A percentile compares a stretch with the other conserved stretches of the same genome.
phyloP scores from a whole-genome alignment of 2,329 filamentous ascomycete genomes.

The Chaetomiaceae sp. region DNA sequence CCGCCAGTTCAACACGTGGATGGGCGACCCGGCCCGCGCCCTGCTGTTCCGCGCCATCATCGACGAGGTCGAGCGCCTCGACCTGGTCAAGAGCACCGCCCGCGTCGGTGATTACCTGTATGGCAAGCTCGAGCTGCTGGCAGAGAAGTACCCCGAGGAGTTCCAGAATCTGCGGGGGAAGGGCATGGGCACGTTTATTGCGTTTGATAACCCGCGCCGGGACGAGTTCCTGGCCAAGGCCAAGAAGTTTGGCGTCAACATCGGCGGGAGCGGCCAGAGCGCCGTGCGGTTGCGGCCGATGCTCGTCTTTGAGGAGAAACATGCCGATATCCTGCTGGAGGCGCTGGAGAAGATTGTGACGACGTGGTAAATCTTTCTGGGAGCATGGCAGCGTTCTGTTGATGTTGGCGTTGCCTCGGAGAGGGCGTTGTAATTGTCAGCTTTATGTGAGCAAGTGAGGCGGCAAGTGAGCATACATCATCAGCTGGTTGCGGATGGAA shows the following conservation, averaged over 20 bases:
- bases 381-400: background rate
- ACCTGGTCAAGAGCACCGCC: constrained; percentile 75
- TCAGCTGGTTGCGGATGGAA: no score
- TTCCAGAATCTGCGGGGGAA: constrained; percentile 82
- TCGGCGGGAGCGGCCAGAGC: constrained; percentile 70
- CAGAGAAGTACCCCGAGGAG: constrained; percentile 65
- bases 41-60: constrained; percentile 83
- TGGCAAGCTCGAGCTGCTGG: constrained; percentile 59
- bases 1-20: constrained; percentile 97
- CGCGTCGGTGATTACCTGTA: constrained; percentile 74
- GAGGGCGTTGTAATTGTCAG: no score
- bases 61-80: constrained; percentile 67
- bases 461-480: no score
- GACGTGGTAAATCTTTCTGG: background rate
- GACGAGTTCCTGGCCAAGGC: constrained; percentile 74
- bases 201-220: constrained; percentile 76
- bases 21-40: constrained; percentile 82
- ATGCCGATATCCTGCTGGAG: constrained; percentile 79
- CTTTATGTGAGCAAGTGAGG: no score
- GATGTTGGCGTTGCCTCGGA: background rate
- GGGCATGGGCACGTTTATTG: constrained; percentile 85
- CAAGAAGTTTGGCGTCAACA: constrained; percentile 77
- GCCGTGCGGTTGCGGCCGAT: constrained; percentile 81
- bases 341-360: constrained; percentile 65
- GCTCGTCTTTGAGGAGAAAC: constrained; percentile 86